Conservation (phyloP, 805 yeast species). For the Barnettozyma populi region DNA sequence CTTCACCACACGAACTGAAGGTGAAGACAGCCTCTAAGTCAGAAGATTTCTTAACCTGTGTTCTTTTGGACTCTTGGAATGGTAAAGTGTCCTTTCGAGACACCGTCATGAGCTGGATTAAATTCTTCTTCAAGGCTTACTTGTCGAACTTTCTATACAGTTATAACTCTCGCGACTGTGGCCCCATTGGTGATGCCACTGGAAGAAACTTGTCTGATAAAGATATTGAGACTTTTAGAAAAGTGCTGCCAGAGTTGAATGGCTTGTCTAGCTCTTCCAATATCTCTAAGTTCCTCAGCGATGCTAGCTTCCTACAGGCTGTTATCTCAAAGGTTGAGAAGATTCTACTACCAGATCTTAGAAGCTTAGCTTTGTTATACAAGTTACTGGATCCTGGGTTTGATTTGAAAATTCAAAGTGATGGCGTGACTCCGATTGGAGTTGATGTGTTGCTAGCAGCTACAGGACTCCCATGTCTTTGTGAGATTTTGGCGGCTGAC, state of each 20-base stretch:
- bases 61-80: not conserved
- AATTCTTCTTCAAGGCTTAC: not conserved
- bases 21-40: not conserved
- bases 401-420: slow-evolving; percentile 5
- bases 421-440: not conserved
- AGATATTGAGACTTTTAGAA: not conserved
- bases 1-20: not conserved
- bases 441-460: slow-evolving; percentile 12
- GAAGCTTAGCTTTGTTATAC: slow-evolving; percentile 18
- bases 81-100: not conserved
- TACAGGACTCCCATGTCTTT: slow-evolving; percentile 9
- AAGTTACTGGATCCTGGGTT: slow-evolving; percentile 18
- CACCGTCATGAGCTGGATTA: slow-evolving; percentile 2
- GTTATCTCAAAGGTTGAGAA: slow-evolving; percentile 3
- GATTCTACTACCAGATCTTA: slow-evolving; percentile 15
- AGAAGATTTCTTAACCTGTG: not conserved
- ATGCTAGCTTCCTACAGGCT: not conserved
- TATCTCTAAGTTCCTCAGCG: not conserved
- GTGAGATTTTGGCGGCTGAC: not conserved
- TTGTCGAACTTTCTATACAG: not conserved
- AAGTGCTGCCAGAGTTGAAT: not conserved
- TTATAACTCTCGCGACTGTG: not conserved
- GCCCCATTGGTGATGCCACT: not conserved
- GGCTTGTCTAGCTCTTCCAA: not conserved
- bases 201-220: not conserved